phyloP scores from a whole-genome alignment of 805 yeast genomes.

The Hanseniaspora osmophila region DNA sequence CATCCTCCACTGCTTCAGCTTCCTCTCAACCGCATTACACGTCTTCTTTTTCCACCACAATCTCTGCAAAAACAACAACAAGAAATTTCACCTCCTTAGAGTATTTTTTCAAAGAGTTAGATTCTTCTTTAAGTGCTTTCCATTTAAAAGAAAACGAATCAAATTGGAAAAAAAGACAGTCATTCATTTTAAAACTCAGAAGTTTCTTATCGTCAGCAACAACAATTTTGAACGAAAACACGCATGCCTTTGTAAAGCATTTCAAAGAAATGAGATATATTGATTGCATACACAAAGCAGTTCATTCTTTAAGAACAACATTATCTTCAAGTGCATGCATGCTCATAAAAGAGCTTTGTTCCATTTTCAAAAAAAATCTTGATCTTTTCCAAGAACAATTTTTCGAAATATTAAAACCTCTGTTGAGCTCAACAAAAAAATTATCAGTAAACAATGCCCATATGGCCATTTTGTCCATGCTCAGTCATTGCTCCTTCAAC shows the following conservation, averaged over 20 bases:
- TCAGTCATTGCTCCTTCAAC: constrained; percentile 26
- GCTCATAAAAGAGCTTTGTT: constrained; percentile 49
- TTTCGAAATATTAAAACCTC: constrained; percentile 20
- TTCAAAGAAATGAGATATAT: constrained; percentile 28
- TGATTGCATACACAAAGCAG: constrained; percentile 53
- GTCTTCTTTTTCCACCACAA: background rate
- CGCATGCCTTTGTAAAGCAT: constrained; percentile 24
- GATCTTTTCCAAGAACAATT: constrained; percentile 24
- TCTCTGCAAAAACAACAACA: background rate
- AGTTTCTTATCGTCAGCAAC: constrained; percentile 11
- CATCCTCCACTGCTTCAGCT: background rate
- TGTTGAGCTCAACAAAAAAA: constrained; percentile 27
- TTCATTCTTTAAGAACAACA: constrained; percentile 70
- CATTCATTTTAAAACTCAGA: constrained; percentile 41
- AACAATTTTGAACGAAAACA: constrained; percentile 15
- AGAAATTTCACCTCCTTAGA: constrained; percentile 7
- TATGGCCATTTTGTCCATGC: background rate
- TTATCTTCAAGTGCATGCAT: constrained; percentile 65
- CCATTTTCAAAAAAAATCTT: constrained; percentile 13
- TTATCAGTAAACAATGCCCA: constrained; percentile 10
- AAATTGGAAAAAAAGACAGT: constrained; percentile 73
- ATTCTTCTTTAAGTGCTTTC: constrained; percentile 31
- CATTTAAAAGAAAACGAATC: constrained; percentile 68
- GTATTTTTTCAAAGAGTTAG: constrained; percentile 17
- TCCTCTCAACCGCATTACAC: background rate